These are phyloP conservation scores for Capsaspora owczarzaki DNA, from an alignment of 78 protist genomes.

Conservation along the genomic window DNA sequence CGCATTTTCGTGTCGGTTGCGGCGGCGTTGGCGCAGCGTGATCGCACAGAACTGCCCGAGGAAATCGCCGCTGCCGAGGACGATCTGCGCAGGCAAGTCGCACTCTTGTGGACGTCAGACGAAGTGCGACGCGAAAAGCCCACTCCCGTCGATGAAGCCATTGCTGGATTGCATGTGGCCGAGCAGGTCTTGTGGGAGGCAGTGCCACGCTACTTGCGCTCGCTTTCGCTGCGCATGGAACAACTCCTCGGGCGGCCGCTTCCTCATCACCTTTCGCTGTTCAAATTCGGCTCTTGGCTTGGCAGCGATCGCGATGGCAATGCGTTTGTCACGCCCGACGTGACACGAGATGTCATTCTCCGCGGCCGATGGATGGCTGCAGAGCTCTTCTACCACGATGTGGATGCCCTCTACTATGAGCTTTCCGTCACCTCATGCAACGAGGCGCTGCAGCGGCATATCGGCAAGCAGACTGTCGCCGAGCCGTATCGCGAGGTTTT, in stretches of 20 bases:
- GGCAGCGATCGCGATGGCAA: constrained; percentile 85
- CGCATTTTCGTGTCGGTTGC: constrained; percentile 31
- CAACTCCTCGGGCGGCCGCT: constrained; percentile 11
- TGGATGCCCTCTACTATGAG: constrained; percentile 53
- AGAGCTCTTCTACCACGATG: constrained; percentile 31
- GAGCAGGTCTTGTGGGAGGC: constrained; percentile 57
- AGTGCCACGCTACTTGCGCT: constrained; percentile 31
- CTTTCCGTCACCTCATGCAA: constrained; percentile 34
- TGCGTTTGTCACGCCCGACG: constrained; percentile 49
- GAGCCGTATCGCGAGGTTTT: constrained; percentile 58
- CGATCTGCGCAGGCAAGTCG: constrained; percentile 15
- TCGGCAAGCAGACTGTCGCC: constrained; percentile 36
- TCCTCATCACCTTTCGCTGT: constrained; percentile 35
- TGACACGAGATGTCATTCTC: constrained; percentile 27
- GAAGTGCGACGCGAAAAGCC: constrained; percentile 42
- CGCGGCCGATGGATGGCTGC: constrained; percentile 38
- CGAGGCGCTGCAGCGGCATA: constrained; percentile 14
- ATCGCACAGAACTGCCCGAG: background rate
- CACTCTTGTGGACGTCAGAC: constrained; percentile 46
- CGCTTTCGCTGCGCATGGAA: constrained; percentile 21
- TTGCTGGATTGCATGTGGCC: constrained; percentile 40
- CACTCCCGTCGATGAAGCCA: constrained; percentile 58
- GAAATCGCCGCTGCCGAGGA: constrained; percentile 25
- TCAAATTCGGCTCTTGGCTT: constrained; percentile 52
- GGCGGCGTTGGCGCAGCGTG: constrained; percentile 14